These are phyloP conservation scores for Ceratobasidium sp. DNA, from an alignment of 1,284 basidiomycete species.

Conservation along the genomic window DNA sequence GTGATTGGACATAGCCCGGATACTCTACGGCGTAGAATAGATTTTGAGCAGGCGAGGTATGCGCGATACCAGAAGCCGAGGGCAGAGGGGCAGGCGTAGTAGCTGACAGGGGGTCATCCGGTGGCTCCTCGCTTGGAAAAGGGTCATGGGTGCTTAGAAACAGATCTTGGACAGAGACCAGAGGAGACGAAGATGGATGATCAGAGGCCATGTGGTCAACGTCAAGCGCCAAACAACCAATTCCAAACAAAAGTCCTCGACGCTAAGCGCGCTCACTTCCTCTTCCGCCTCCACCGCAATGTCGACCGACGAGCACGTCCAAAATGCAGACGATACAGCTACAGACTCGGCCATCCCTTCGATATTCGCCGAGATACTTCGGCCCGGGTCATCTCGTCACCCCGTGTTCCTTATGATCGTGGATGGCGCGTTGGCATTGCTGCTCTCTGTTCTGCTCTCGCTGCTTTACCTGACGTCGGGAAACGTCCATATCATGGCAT, in stretches of 20 bases:
- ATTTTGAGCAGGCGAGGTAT: constrained; percentile 51
- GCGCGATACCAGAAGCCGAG: constrained; percentile 47
- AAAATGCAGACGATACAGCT: not conserved
- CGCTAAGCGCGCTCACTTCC: not conserved
- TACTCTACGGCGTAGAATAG: constrained; percentile 89
- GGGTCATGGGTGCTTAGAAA: not conserved
- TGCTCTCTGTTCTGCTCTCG: constrained; percentile 65
- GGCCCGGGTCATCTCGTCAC: constrained; percentile 74
- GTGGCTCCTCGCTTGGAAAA: not conserved
- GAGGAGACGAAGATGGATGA: constrained; percentile 2
- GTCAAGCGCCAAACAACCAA: constrained; percentile 2
- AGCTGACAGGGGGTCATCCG: not conserved
- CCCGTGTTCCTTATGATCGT: constrained; percentile 70
- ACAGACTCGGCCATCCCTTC: constrained; percentile 41
- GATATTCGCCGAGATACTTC: constrained; percentile 64
- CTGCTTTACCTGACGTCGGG: constrained; percentile 64
- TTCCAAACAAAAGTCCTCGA: not conserved
- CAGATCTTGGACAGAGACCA: not conserved
- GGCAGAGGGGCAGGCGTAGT: not conserved
- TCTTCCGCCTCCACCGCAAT: not conserved
- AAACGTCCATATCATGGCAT: constrained; percentile 66
- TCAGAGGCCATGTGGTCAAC: constrained; percentile 4
- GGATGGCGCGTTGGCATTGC: constrained; percentile 63
- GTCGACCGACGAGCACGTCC: not conserved
- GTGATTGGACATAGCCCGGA: constrained; percentile 78